Evolutionary conservation across 192 early-diverging fungal genomes (phyloP).

Genomic region (Umbelopsis vinacea): DNA sequence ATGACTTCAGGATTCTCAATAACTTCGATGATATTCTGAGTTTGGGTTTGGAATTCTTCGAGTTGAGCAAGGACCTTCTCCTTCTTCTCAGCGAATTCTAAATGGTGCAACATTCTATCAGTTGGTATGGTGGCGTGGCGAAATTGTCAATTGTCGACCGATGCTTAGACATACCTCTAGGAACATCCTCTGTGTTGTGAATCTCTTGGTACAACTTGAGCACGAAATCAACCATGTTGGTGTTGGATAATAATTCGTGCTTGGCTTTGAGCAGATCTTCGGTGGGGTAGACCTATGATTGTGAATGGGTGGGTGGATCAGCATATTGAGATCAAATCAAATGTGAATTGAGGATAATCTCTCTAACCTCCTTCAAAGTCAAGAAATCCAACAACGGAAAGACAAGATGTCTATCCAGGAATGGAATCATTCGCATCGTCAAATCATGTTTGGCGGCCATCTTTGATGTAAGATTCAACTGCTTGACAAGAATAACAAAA

Average conservation of each 20-base stretch:
- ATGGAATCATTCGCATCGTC: constrained; percentile 81
- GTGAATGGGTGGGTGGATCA: constrained; percentile 1
- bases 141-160: neutral
- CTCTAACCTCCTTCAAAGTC: constrained; percentile 68
- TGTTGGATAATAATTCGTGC: constrained; percentile 84
- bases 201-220: constrained; percentile 84
- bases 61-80: constrained; percentile 75
- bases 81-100: constrained; percentile 72
- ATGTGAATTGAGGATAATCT: neutral
- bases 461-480: constrained; percentile 23
- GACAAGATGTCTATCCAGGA: constrained; percentile 92
- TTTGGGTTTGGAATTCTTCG: constrained; percentile 74
- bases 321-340: neutral
- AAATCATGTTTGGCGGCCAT: constrained; percentile 75
- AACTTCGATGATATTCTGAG: constrained; percentile 82
- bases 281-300: constrained; percentile 72
- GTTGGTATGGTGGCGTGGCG: neutral
- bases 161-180: constrained; percentile 59
- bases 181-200: constrained; percentile 73
- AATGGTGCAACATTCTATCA: constrained; percentile 15
- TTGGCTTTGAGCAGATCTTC: constrained; percentile 84
- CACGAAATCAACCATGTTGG: constrained; percentile 96
- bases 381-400: constrained; percentile 92
- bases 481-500: constrained; percentile 9
- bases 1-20: constrained; percentile 93